Conservation (phyloP, 768 basidiomycete genomes). For the Suillus occidentalis region DNA sequence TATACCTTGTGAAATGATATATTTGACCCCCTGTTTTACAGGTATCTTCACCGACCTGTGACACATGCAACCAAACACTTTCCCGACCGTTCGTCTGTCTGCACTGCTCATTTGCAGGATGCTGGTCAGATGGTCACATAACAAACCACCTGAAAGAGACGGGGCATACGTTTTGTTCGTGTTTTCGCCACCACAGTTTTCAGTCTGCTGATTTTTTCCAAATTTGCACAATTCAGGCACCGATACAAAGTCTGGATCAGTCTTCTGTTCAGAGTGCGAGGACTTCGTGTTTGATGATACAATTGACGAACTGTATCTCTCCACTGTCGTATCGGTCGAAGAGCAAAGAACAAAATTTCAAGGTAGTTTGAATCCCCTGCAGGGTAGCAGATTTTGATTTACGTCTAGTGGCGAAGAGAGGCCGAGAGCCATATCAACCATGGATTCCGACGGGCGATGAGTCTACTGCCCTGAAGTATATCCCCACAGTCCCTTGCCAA, state of each 20-base stretch:
- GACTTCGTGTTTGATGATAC: conserved; percentile 68
- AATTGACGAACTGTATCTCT: conserved; percentile 47
- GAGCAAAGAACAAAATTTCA: conserved; percentile 63
- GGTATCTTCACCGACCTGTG: conserved; percentile 64
- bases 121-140: conserved; percentile 65
- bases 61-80: conserved; percentile 53
- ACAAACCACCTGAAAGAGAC: conserved; percentile 54
- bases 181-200: not conserved
- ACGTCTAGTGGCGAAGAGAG: conserved; percentile 36
- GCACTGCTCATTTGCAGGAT: conserved; percentile 68
- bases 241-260: conserved; percentile 69
- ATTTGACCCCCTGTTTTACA: conserved; percentile 20
- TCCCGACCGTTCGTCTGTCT: conserved; percentile 72
- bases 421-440: conserved; percentile 46
- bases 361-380: conserved; percentile 36
- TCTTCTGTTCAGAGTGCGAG: conserved; percentile 74
- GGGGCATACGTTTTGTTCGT: conserved; percentile 69
- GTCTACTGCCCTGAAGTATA: conserved; percentile 45
- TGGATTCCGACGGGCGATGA: conserved; percentile 51
- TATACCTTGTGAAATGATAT: not conserved
- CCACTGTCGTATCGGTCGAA: conserved; percentile 51
- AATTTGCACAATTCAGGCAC: conserved; percentile 47
- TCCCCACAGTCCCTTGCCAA: conserved; percentile 67
- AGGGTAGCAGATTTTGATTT: not conserved
- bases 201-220: not conserved